Evolutionary conservation across 2,329 filamentous ascomycete genomes (phyloP), one percentile per base, ranked within the genome.

Genomic region (Teratosphaeriaceae sp.): DNA sequence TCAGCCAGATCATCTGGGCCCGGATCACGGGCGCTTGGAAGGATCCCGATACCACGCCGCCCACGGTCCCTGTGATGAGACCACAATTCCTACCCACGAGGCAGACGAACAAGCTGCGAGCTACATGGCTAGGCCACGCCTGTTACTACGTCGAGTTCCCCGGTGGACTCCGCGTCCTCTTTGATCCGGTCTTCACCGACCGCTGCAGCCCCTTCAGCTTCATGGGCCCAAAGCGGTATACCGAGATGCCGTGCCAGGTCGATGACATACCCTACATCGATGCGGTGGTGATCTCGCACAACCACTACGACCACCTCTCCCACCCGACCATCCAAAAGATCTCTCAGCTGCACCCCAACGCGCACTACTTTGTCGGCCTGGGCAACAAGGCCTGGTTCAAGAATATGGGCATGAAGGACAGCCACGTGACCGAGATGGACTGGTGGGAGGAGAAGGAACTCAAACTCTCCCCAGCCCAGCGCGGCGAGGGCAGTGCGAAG

Each of bases 121-220:
- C 89, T 24, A 97, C 90, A 30, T 96, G 90, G 90, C 79, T 97
- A 2, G 90, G 90, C 26, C 90, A 97, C 64, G 89, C 90, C 3
- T 95, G 88, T 69, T 95, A 88, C 69, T 89, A 87, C 58, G 79
- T 94, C 54, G 90, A 96, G 64, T 96, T 89, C 57, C 88, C 88
- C 1, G 76, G 78, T 12, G 90, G 90, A 1, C 72, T 97, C 41
- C 81, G 90, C 42, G 87, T 94, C 3, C 77, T 97, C 3, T 96
- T 95, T 62, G 90, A 96, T 59, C 90, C 90, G 1, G 89, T 96
- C 24, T 94, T 96, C 53, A 87, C 90, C 61, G 80, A 88, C 49
- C 80, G 87, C 55, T 96, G 90, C 67, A 82, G 83, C 22, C 90
- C 90, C 0, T 72, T 90, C 53, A 73, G 72, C 27, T 80, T 80